Percentiles rank a stretch among this genome's conserved stretches.
Conservation (phyloP, 164 flowering plant genomes). For the Vitis amurensis region DNA sequence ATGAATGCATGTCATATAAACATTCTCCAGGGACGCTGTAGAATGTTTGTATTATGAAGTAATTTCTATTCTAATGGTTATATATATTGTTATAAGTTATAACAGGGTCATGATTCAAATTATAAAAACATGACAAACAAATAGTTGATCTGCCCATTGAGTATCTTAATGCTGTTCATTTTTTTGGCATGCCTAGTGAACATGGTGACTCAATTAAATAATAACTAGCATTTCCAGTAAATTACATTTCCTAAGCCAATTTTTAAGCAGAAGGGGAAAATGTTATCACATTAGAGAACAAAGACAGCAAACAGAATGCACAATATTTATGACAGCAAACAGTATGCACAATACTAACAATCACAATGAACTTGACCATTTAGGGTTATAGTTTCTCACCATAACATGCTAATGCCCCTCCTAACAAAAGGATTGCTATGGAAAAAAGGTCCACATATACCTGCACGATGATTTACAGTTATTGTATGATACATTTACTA, state of each 20-base stretch:
- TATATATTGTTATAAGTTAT: too few relatives aligned
- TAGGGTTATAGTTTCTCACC: constrained; percentile 46
- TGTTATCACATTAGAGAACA: neutral
- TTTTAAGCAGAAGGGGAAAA: neutral
- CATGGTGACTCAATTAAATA: neutral
- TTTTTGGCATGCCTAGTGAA: too few relatives aligned
- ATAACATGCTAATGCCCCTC: constrained; percentile 80
- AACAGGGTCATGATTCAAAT: too few relatives aligned
- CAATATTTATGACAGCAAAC: constrained; percentile 1
- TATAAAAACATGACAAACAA: too few relatives aligned
- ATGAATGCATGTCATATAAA: too few relatives aligned
- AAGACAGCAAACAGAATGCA: neutral
- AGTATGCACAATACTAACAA: neutral
- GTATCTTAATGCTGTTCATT: too few relatives aligned
- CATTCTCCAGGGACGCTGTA: too few relatives aligned
- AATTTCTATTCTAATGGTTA: too few relatives aligned
- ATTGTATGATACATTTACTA: constrained; percentile 2
- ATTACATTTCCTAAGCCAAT: neutral
- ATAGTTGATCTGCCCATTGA: too few relatives aligned
- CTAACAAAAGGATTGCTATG: constrained; percentile 49
- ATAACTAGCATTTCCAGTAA: neutral
- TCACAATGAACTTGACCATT: neutral
- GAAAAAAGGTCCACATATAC: constrained; percentile 73
- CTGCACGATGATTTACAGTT: constrained; percentile 42
- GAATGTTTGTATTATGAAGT: too few relatives aligned